Conservation (phyloP, 2,329 filamentous ascomycete genomes). For the Fusarium nygamai region DNA sequence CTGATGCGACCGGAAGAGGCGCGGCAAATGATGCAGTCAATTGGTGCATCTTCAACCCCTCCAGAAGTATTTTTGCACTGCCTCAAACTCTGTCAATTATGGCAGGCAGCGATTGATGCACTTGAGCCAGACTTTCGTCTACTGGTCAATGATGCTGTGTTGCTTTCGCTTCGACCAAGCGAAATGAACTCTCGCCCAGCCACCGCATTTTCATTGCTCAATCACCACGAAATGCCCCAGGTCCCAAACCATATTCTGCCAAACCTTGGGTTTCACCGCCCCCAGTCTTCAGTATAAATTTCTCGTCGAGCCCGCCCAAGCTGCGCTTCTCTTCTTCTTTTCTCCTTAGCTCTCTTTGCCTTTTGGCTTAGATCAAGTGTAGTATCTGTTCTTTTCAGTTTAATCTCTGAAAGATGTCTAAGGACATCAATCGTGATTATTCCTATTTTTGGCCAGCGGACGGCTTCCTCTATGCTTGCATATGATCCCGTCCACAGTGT, state of each 20-base stretch:
- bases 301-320: background rate
- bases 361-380: constrained; percentile 33
- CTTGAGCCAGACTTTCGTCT: background rate
- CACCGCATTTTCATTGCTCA: constrained; percentile 6
- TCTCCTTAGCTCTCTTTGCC: constrained; percentile 29
- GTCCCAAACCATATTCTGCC: constrained; percentile 5
- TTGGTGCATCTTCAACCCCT: background rate
- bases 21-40: background rate
- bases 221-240: background rate
- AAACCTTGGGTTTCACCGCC: background rate
- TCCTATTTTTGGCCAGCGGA: constrained; percentile 23
- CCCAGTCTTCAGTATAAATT: background rate
- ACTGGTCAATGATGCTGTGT: background rate
- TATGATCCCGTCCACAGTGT: constrained; percentile 19
- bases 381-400: constrained; percentile 33
- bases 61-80: background rate
- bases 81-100: background rate
- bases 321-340: constrained; percentile 12
- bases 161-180: constrained; percentile 7
- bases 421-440: constrained; percentile 28
- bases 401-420: constrained; percentile 30
- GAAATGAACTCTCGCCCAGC: constrained; percentile 10
- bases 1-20: background rate
- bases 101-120: background rate
- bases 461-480: constrained; percentile 26